These are phyloP conservation scores for Austropuccinia psidii DNA, from an alignment of 1,284 basidiomycete genomes.

Conservation along the genomic window DNA sequence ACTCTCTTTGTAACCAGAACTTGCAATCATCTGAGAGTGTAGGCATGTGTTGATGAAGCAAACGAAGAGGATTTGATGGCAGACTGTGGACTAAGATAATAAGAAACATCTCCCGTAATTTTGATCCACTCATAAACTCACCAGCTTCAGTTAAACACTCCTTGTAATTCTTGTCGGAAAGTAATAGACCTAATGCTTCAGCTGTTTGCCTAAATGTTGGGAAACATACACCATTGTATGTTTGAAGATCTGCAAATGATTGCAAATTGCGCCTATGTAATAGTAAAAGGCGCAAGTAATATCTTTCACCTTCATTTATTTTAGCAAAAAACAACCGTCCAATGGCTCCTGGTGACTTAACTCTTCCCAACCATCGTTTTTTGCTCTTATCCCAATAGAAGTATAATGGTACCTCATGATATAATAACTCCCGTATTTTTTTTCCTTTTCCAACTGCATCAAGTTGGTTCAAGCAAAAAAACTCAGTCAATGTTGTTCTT, in stretches of 20 bases:
- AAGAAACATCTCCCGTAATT: constrained; percentile 50
- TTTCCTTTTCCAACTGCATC: not conserved
- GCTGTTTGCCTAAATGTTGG: constrained; percentile 50
- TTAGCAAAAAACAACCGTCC: constrained; percentile 50
- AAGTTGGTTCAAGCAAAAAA: not conserved
- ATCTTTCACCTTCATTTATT: constrained; percentile 48
- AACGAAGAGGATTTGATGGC: not conserved
- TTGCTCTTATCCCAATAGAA: constrained; percentile 17
- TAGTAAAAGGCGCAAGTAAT: constrained; percentile 50
- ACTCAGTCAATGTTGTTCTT: not conserved
- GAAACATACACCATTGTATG: constrained; percentile 42
- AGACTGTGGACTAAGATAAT: constrained; percentile 48
- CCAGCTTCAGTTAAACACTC: constrained; percentile 51
- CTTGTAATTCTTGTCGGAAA: constrained; percentile 48
- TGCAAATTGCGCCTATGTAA: constrained; percentile 48
- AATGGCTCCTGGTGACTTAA: constrained; percentile 40
- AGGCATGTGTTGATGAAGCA: not conserved
- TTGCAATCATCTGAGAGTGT: not conserved
- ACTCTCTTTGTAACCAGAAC: not conserved
- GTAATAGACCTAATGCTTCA: constrained; percentile 50
- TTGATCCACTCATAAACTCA: constrained; percentile 49
- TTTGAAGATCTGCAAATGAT: constrained; percentile 48
- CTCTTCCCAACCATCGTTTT: constrained; percentile 31
- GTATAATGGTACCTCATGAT: not conserved
- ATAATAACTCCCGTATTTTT: not conserved